Conservation (phyloP, 2,329 filamentous ascomycete genomes). For the Dothistroma septosporum region DNA sequence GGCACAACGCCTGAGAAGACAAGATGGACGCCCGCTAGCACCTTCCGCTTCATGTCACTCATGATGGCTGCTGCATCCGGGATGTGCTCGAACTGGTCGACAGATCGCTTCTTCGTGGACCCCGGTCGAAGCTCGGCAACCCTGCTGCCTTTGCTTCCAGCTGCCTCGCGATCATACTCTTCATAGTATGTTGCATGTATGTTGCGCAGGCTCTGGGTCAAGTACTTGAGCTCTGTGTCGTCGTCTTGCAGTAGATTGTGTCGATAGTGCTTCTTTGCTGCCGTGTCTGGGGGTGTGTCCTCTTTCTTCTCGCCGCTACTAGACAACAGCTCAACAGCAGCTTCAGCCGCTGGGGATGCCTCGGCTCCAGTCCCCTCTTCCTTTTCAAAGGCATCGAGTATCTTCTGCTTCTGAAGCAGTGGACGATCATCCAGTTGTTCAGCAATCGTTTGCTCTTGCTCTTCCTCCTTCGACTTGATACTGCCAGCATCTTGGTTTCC, state of each 20-base stretch:
- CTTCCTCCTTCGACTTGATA: conserved; percentile 70
- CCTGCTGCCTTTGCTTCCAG: conserved; percentile 42
- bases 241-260: conserved; percentile 84
- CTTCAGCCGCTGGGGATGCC: conserved; percentile 47
- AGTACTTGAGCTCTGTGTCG: conserved; percentile 72
- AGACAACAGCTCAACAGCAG: conserved; percentile 37
- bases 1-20: conserved; percentile 91
- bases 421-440: conserved; percentile 87
- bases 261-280: conserved; percentile 41
- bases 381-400: conserved; percentile 64
- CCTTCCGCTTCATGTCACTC: conserved; percentile 70
- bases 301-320: conserved; percentile 38
- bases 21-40: conserved; percentile 70
- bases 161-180: conserved; percentile 63
- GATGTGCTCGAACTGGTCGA: conserved; percentile 56
- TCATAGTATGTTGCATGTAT: conserved; percentile 80
- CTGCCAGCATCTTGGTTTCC: conserved; percentile 63
- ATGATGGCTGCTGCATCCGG: conserved; percentile 87
- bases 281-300: conserved; percentile 26
- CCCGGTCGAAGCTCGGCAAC: conserved; percentile 49
- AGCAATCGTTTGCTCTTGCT: conserved; percentile 82
- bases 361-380: conserved; percentile 64
- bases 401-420: conserved; percentile 84
- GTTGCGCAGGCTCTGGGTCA: conserved; percentile 69
- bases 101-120: conserved; percentile 48